Percentiles rank a stretch among this genome's conserved stretches.
Evolutionary conservation across 495 filamentous ascomycete genomes (phyloP).

Genomic region (Filosporella fistucella): DNA sequence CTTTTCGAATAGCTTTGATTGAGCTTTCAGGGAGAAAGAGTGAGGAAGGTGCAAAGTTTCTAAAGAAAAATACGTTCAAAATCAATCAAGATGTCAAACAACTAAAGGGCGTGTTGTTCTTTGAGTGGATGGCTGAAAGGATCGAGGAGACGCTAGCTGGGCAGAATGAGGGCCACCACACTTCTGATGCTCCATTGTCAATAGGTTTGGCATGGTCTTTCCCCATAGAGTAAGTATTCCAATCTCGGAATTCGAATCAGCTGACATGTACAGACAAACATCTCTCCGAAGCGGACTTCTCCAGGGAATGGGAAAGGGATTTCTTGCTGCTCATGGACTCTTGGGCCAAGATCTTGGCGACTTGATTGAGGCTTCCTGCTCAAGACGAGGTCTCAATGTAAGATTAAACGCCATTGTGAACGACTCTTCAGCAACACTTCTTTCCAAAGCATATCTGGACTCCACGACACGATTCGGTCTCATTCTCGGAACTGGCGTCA

Average conservation of each 20-base stretch:
- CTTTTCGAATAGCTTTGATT: constrained; percentile 73
- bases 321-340: constrained; percentile 48
- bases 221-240: constrained; percentile 66
- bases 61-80: constrained; percentile 43
- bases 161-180: constrained; percentile 23
- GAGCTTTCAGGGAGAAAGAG: constrained; percentile 49
- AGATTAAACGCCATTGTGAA: constrained; percentile 79
- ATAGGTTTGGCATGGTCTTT: constrained; percentile 86
- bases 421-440: constrained; percentile 74
- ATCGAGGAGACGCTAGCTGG: constrained; percentile 52
- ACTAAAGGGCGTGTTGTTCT: constrained; percentile 51
- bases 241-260: constrained; percentile 3
- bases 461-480: constrained; percentile 53
- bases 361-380: constrained; percentile 44
- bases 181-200: constrained; percentile 22
- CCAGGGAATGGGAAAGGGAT: constrained; percentile 84
- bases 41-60: constrained; percentile 32
- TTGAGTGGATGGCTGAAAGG: constrained; percentile 78
- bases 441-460: constrained; percentile 70
- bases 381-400: constrained; percentile 40
- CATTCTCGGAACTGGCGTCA: constrained; percentile 53
- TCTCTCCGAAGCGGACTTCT: constrained; percentile 69
- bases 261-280: constrained; percentile 52
- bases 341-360: constrained; percentile 46
- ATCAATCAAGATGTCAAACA: constrained; percentile 41